Evolutionary conservation across 345 rosid species (phyloP), one percentile per base, ranked within the genome.

Genomic region (Hevea brasiliensis): DNA sequence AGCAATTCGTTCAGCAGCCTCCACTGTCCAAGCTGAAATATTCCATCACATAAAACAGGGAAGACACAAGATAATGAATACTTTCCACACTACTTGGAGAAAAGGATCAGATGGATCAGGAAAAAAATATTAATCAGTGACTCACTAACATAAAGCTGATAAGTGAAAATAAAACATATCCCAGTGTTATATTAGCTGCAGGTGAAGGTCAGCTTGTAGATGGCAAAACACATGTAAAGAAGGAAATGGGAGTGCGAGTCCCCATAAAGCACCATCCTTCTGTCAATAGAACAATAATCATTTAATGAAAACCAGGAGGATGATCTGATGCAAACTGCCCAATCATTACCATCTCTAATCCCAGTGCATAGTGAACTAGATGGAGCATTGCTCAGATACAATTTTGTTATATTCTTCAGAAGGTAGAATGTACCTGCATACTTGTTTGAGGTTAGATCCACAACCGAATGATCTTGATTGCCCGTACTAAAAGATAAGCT

Each of bases 361-460:
- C 15, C 47, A 63, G 11, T 5, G 10, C 26, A n/a, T 0, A 27
- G 9, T 17, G 18, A 40, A 20, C 48, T n/a, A 61, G 23, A 61
- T 17, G 15, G 9, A 32, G 23, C 5, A 32, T 26, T 7, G 10
- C 65, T 12, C 10, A 8, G 8, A 45, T 44, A 44, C 26, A 29
- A 8, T 65, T 45, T 50, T 48, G 14, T 48, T 3, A 26, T 18
- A 18, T 27, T 37, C 40, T 47, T 61, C 6, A 40, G 8, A 45
- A 64, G 61, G 40, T 32, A 32, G 48, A 24, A 65, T 41, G 26
- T 82, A 95, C 99, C 99, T 79, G 99, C 99, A 83, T 95, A 95
- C 72, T 92, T 95, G 83, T 95, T 95, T 54, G 98, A 89, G 66
- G 97, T 95, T 48, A 95, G 85, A 77, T 95, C 98, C 78, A 92